phyloP scores from a whole-genome alignment of 352 stramenopile species.

The Phytophthora ramorum region DNA sequence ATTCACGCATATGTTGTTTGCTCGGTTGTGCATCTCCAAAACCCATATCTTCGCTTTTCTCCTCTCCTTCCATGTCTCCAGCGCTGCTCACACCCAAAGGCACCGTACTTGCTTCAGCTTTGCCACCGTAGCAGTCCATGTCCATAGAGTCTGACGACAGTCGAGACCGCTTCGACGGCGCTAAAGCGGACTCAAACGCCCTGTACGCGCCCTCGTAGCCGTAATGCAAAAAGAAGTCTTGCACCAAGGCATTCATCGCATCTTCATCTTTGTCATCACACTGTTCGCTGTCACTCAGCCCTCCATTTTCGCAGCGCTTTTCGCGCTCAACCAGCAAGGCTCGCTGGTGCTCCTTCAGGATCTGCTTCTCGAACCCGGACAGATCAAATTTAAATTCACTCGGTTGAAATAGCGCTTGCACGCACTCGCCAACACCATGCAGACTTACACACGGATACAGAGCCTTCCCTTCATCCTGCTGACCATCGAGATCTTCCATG shows the following conservation, averaged over 20 bases:
- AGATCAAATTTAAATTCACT: slow-evolving; percentile 60
- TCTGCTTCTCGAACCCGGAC: slow-evolving; percentile 46
- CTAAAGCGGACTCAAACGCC: slow-evolving; percentile 25
- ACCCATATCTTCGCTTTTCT: slow-evolving; percentile 13
- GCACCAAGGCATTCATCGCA: slow-evolving; percentile 41
- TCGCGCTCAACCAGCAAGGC: slow-evolving; percentile 34
- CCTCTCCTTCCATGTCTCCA: slow-evolving; percentile 22
- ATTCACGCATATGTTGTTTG: slow-evolving; percentile 22
- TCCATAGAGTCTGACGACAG: slow-evolving; percentile 16
- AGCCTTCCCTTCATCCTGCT: slow-evolving; percentile 28
- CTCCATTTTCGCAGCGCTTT: slow-evolving; percentile 7
- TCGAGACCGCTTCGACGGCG: slow-evolving; percentile 8
- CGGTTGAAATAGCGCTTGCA: slow-evolving; percentile 32
- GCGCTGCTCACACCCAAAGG: slow-evolving; percentile 6
- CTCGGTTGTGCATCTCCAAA: slow-evolving; percentile 2
- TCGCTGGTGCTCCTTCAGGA: slow-evolving; percentile 56
- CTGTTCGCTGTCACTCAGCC: slow-evolving; percentile 11
- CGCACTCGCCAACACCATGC: slow-evolving; percentile 52
- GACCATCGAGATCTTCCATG: slow-evolving; percentile 33
- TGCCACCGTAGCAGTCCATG: slow-evolving; percentile 2
- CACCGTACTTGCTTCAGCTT: slow-evolving; percentile 5
- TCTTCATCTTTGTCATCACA: slow-evolving; percentile 35
- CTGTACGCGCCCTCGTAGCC: slow-evolving; percentile 48
- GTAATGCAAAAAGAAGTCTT: slow-evolving; percentile 51
- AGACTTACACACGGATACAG: slow-evolving; percentile 59